Evolutionary conservation across 192 early-diverging fungal species (phyloP).

Genomic region (Backusella mclennaniae): DNA sequence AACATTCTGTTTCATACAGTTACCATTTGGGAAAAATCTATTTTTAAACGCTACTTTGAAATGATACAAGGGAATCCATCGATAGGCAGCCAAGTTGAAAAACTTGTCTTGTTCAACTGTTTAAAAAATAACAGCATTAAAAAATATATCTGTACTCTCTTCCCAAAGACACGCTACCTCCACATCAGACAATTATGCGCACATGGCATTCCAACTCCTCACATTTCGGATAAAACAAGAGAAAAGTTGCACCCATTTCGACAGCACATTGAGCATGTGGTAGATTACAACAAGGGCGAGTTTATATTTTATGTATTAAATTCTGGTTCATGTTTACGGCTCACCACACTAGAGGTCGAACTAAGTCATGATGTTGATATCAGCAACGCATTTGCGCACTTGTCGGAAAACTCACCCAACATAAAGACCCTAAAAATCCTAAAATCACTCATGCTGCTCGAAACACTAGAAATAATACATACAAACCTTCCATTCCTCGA

Average conservation of each 20-base stretch:
- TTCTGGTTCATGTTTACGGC: neutral
- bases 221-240: neutral
- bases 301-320: neutral
- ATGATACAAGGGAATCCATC: neutral
- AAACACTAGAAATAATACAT: neutral
- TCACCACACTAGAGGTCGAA: neutral
- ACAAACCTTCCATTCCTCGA: neutral
- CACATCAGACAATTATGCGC: neutral
- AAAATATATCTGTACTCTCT: neutral
- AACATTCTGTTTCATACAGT: neutral
- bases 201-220: neutral
- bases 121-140: neutral
- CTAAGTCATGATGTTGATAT: neutral
- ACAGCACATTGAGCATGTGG: neutral
- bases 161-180: neutral
- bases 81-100: neutral
- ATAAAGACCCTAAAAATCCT: neutral
- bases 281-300: neutral
- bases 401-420: neutral
- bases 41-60: neutral
- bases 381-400: neutral
- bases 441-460: neutral
- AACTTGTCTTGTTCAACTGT: neutral
- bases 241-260: neutral
- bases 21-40: neutral